phyloP scores from a whole-genome alignment of 176 grass and related monocot genomes.

The Triticum urartu region DNA sequence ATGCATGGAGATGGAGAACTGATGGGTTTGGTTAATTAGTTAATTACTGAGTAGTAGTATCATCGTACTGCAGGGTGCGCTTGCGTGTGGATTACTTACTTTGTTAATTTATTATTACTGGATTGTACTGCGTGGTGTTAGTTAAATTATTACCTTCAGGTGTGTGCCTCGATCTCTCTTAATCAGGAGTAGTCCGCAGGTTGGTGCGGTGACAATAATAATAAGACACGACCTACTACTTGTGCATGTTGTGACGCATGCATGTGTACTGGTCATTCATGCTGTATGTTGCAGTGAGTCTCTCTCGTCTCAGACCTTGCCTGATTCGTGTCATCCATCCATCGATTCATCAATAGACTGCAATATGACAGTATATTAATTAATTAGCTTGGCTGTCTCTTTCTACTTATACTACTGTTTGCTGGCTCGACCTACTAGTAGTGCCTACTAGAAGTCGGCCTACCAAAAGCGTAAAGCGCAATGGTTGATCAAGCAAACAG shows the following conservation, averaged over 20 bases:
- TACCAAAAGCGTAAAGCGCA: background rate
- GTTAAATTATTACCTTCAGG: background rate
- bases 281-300: background rate
- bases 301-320: background rate
- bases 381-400: background rate
- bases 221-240: constrained; percentile 30
- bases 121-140: background rate
- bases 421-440: background rate
- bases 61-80: background rate
- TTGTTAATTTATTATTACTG: background rate
- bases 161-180: background rate
- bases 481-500: background rate
- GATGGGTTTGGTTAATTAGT: background rate
- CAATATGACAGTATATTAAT: background rate
- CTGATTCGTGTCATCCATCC: background rate
- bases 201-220: constrained; percentile 6
- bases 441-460: too few relatives aligned
- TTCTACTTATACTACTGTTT: background rate
- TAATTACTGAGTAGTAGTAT: background rate
- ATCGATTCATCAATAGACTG: background rate
- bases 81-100: background rate
- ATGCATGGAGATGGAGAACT: background rate
- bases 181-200: background rate
- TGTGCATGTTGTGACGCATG: background rate
- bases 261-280: background rate